These are phyloP conservation scores for Pterocarpus santalinus DNA, from an alignment of 306 rosid genomes.

Conservation along the genomic window DNA sequence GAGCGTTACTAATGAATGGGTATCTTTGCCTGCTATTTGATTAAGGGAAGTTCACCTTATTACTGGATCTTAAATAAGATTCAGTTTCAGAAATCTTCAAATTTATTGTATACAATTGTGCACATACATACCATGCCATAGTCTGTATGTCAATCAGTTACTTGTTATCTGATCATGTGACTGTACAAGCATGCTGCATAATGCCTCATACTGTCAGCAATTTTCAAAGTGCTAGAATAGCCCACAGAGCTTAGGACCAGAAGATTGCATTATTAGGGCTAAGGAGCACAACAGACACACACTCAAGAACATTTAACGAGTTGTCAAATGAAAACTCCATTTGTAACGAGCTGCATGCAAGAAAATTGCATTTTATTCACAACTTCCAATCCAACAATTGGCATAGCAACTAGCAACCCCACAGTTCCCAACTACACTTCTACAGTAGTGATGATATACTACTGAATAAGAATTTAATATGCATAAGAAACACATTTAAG, in stretches of 20 bases:
- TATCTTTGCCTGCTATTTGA: neutral
- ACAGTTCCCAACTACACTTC: neutral
- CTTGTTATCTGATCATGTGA: neutral
- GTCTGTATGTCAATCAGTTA: neutral
- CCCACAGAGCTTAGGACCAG: neutral
- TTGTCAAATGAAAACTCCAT: neutral
- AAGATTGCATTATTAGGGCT: neutral
- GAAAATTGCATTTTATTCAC: neutral
- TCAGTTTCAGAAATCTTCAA: slow-evolving; percentile 8
- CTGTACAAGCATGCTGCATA: neutral
- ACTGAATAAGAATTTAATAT: slow-evolving; percentile 4
- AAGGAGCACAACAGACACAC: neutral
- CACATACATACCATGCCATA: neutral
- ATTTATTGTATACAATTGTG: neutral
- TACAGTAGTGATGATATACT: neutral
- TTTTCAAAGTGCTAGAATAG: neutral
- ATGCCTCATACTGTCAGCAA: slow-evolving; percentile 3
- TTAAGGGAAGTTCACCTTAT: neutral
- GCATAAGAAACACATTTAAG: neutral
- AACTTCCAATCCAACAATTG: slow-evolving; percentile 1
- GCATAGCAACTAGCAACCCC: neutral
- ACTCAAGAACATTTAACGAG: neutral
- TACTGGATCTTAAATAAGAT: neutral
- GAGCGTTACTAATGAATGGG: neutral
- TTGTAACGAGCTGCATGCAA: neutral